Conservation (phyloP, 371 early-diverging fungal genomes). For the Apophysomyces sp. region DNA sequence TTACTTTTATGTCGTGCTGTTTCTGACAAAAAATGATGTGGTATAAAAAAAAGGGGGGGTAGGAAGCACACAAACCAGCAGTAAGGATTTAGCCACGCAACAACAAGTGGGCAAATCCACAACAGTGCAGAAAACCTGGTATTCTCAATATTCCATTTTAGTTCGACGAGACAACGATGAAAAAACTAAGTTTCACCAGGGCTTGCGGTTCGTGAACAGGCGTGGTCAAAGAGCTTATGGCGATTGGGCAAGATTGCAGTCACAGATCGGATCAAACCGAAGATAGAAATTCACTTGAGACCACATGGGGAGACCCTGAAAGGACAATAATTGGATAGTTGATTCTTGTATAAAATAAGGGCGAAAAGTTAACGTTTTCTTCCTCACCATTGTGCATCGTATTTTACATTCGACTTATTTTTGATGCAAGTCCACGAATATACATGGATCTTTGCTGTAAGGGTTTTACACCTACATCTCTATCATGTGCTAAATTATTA, state of each 20-base stretch:
- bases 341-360: background rate
- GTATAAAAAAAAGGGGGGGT: background rate
- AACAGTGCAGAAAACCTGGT: background rate
- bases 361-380: background rate
- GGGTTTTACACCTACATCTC: background rate
- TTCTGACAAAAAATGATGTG: no score
- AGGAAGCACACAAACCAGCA: background rate
- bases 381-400: background rate
- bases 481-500: background rate
- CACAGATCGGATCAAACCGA: background rate
- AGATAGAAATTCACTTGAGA: background rate
- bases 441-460: conserved; percentile 76
- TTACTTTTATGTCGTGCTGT: no score
- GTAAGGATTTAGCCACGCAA: background rate
- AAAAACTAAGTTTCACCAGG: background rate
- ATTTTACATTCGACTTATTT: background rate
- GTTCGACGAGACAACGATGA: background rate
- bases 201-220: background rate
- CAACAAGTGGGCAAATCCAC: background rate
- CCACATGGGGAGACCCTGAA: background rate
- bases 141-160: background rate
- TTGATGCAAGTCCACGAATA: conserved; percentile 64
- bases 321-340: background rate
- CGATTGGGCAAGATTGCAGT: background rate
- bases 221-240: background rate